These are phyloP conservation scores for Globisporangium carolinianum DNA, from an alignment of 352 stramenopile genomes.

Conservation along the genomic window DNA sequence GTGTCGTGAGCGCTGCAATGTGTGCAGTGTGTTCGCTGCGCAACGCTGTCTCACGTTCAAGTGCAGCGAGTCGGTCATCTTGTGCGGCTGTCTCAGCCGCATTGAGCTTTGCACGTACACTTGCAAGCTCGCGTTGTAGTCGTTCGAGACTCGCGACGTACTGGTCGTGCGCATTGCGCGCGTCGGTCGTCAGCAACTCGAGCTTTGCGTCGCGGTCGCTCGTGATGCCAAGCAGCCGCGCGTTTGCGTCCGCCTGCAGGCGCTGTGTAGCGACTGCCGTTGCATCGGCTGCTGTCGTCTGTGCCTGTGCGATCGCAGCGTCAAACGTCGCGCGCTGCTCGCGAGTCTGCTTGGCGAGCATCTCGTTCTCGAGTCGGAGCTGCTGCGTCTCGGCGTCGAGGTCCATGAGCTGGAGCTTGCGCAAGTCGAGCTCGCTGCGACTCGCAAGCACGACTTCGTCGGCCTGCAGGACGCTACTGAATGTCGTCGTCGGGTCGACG, in stretches of 20 bases:
- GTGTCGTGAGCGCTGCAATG: constrained; percentile 13
- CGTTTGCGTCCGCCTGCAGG: constrained; percentile 25
- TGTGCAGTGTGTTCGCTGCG: constrained; percentile 17
- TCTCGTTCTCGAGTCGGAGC: constrained; percentile 65
- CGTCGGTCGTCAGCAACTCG: constrained; percentile 25
- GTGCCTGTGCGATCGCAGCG: constrained; percentile 20
- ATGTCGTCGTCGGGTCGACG: constrained; percentile 11
- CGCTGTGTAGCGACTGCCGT: constrained; percentile 22
- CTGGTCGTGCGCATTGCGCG: constrained; percentile 42
- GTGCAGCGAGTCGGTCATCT: constrained; percentile 27
- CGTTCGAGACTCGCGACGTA: constrained; percentile 45
- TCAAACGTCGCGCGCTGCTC: constrained; percentile 46
- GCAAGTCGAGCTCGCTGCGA: constrained; percentile 42
- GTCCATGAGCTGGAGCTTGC: constrained; percentile 45
- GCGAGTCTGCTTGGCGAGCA: constrained; percentile 38
- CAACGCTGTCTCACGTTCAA: constrained; percentile 29
- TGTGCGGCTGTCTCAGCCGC: constrained; percentile 21
- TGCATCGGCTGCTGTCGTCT: constrained; percentile 11
- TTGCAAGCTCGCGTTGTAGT: constrained; percentile 35
- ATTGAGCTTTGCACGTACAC: constrained; percentile 22
- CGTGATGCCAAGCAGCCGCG: constrained; percentile 16
- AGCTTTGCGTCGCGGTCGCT: constrained; percentile 26
- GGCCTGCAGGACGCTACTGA: constrained; percentile 30
- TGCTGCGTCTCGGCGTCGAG: constrained; percentile 60
- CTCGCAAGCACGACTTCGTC: constrained; percentile 59